Evolutionary conservation across 2,329 filamentous ascomycete species (phyloP).

Genomic region (Ophiostoma angusticollis): DNA sequence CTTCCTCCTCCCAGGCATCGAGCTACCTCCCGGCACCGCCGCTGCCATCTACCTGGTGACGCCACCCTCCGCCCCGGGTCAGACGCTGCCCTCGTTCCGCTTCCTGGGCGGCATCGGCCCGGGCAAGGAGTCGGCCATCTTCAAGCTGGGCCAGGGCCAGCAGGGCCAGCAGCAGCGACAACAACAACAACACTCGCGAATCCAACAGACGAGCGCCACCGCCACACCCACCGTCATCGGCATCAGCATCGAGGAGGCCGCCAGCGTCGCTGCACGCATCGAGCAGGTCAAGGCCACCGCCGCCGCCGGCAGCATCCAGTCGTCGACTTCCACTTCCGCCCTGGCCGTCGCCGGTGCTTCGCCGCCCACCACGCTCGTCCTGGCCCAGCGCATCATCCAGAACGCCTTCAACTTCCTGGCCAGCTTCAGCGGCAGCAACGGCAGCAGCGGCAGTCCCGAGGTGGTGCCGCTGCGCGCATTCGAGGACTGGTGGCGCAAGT

Average conservation of each 20-base stretch:
- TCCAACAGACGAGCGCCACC: not conserved
- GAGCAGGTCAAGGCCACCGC: conserved; percentile 36
- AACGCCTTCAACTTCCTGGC: conserved; percentile 96
- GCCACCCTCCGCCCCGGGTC: conserved; percentile 22
- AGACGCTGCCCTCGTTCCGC: conserved; percentile 27
- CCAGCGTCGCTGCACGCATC: conserved; percentile 57
- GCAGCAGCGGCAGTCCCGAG: conserved; percentile 47
- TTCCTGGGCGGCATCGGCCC: conserved; percentile 83
- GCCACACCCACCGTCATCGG: conserved; percentile 46
- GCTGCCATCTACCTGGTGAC: conserved; percentile 80
- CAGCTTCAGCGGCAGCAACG: conserved; percentile 56
- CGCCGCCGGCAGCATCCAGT: conserved; percentile 9
- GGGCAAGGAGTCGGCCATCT: conserved; percentile 85
- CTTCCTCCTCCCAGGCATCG: conserved; percentile 69
- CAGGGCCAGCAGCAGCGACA: conserved; percentile 12
- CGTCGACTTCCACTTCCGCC: not conserved
- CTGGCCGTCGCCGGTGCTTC: not conserved
- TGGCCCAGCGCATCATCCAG: conserved; percentile 88
- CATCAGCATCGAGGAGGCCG: conserved; percentile 66
- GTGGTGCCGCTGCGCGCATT: conserved; percentile 91
- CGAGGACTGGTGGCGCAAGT: conserved; percentile 96
- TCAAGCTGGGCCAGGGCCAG: conserved; percentile 53
- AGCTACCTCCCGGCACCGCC: conserved; percentile 61
- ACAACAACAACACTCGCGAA: too few species aligned
- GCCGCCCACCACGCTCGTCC: conserved; percentile 45